Evolutionary conservation across 371 early-diverging fungal genomes (phyloP), one percentile per base, ranked within the genome.

Genomic region (Mycotypha africana): DNA sequence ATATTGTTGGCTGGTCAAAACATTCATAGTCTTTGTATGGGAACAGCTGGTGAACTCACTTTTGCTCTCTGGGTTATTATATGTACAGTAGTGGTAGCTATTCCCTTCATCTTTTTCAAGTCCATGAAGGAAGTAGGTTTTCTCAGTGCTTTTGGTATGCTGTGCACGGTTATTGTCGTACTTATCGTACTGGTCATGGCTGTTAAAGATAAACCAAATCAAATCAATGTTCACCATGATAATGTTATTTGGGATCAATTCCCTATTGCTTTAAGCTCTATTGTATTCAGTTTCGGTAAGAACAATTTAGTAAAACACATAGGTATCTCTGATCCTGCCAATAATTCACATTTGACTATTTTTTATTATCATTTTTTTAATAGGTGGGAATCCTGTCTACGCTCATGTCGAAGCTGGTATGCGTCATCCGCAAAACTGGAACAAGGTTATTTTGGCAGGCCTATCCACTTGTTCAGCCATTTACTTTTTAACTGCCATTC

Each of bases 371-470:
- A n/a, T 33, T 15, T 24, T 25, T 42, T 15, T 41, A n/a, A 24
- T 45, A 49, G 56, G 56, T 56, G 56, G 56, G 19, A 56, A 56
- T 30, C 56, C 56, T 19, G 65, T 73, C 0, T 73, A 73, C 30
- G 58, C 69, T 8, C 85, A 89, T 56, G 82, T 91, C 2, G 90
- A 91, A 58, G 80, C 79, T 39, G 83, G 88, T 22, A 92, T 95
- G 92, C 67, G 75, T 42, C 56, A 77, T 26, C 92, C 91, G 38
- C 58, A 78, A 49, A 53, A 78, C 26, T 95, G 92, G 84, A 73
- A 74, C 59, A 77, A 70, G 52, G 85, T 91, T 9, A 56, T 91
- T 11, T 50, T 76, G 16, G 65, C 71, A 26, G 87, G 89, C n/a
- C 75, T 85, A 38, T 42, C 74, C 14, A 80, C 86, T 25, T 85